Base-by-base conservation (phyloP, 441 rosid species). In the Jatropha podagrica region DNA sequence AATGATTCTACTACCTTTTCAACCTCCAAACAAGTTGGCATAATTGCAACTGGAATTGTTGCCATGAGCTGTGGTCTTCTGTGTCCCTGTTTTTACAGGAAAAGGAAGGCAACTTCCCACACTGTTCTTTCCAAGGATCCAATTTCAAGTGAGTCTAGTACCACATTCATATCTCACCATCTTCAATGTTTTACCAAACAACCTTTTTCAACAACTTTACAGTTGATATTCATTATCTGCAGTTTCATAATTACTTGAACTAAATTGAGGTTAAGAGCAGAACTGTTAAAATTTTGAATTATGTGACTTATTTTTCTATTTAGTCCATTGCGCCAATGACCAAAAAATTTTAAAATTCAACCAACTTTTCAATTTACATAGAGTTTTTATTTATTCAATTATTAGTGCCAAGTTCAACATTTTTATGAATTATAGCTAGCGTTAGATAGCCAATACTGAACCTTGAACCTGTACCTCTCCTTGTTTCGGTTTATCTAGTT, bases 51-150 rank as follows among this genome's bases (percentile, higher is more conserved):
- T 66, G 99, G 93, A 77, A 54, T 89, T 73, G 73, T 89, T 73
- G 73, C 82, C 49, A 42, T 88, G 44, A 87, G 88, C 32, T 89
- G 65, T 32, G 32, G 32, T 32, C 32, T 32, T 32, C 32, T 32
- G 32, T 93, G 93, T 72, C 95, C 95, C 46, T 91, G 99, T 78
- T 72, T 91, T 77, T 83, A 84, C 54, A 85, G 81, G 80, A 92
- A 83, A 86, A 91, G 80, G 83, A 93, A 83, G 84, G 86, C 88
- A 77, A 81, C 88, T 81, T 75, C 86, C 6, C 91, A 83, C 72
- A 61, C 87, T 76, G 91, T 90, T 81, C 88, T 86, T 71, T 74
- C 86, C 3, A 92, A 84, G 83, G 97, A 90, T 58, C 80, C 75
- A 65, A 79, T 79, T 85, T 86, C 94, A 81, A 81, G 99, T 96